A percentile compares a stretch with the other conserved stretches of the same genome.
phyloP scores from a whole-genome alignment of 495 filamentous ascomycete species.

The Cladorrhinum samala region DNA sequence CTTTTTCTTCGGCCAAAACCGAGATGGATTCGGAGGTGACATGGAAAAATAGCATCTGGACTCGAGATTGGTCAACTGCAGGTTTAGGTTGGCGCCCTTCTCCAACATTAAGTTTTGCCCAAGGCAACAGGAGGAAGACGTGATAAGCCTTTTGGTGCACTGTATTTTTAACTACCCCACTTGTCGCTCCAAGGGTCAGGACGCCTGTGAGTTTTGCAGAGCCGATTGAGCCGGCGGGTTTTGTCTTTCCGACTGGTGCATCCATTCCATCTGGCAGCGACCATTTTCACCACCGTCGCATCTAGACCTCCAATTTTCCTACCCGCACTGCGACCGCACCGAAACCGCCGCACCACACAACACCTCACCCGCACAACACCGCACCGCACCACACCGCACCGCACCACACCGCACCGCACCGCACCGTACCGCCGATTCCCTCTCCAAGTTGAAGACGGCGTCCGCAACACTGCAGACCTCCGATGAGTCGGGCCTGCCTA shows the following conservation, averaged over 20 bases:
- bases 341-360: too few species aligned
- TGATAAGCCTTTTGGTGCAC: background rate
- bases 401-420: background rate
- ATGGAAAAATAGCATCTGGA: too few species aligned
- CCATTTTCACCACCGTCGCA: background rate
- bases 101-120: too few species aligned
- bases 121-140: too few species aligned
- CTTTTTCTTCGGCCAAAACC: too few species aligned
- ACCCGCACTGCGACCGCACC: background rate
- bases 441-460: background rate
- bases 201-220: background rate
- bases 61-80: too few species aligned
- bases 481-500: slow-evolving; percentile 24
- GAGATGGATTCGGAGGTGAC: too few species aligned
- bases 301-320: background rate
- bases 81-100: too few species aligned
- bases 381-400: too few species aligned
- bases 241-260: background rate
- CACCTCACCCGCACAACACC: too few species aligned
- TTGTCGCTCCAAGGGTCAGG: background rate
- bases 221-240: background rate
- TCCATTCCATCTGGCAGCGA: too few species aligned
- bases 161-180: background rate
- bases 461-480: slow-evolving; percentile 2
- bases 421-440: background rate